phyloP scores from a whole-genome alignment of 371 early-diverging fungal species.

The Catenaria anguillulae region DNA sequence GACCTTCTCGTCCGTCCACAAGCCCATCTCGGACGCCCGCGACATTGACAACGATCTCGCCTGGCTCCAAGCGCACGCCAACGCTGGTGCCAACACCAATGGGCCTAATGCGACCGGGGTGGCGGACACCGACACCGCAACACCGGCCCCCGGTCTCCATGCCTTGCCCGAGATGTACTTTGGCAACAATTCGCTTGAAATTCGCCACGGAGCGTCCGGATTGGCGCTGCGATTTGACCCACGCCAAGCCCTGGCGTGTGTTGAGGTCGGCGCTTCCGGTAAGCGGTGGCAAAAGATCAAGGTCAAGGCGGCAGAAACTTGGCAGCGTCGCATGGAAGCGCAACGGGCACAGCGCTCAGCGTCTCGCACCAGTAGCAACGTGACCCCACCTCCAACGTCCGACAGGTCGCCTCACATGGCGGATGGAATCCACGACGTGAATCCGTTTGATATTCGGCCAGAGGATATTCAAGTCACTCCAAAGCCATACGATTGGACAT shows the following conservation, averaged over 20 bases:
- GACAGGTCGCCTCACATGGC: too few relatives aligned
- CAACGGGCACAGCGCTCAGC: not conserved
- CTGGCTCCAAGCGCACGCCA: too few relatives aligned
- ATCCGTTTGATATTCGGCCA: not conserved
- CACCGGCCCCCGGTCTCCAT: constrained; percentile 32
- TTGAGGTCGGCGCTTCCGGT: constrained; percentile 23
- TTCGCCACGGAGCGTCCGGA: constrained; percentile 25
- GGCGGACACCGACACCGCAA: not conserved
- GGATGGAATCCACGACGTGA: too few relatives aligned
- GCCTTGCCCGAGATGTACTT: constrained; percentile 91
- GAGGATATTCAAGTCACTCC: constrained; percentile 61
- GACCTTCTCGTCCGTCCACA: constrained; percentile 47
- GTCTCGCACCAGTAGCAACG: too few relatives aligned
- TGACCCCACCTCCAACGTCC: too few relatives aligned
- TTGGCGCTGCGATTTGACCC: constrained; percentile 44
- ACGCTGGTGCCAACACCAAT: not conserved
- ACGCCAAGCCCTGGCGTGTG: constrained; percentile 53
- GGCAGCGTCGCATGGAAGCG: not conserved
- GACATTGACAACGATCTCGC: constrained; percentile 44
- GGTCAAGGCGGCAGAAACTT: not conserved
- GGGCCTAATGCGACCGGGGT: not conserved
- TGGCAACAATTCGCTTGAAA: constrained; percentile 55
- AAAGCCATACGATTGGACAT: constrained; percentile 93
- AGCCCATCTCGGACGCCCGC: constrained; percentile 48
- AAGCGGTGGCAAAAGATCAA: not conserved